Base-by-base conservation (phyloP, 2,329 filamentous ascomycete genomes). In the Biscogniauxia marginata region DNA sequence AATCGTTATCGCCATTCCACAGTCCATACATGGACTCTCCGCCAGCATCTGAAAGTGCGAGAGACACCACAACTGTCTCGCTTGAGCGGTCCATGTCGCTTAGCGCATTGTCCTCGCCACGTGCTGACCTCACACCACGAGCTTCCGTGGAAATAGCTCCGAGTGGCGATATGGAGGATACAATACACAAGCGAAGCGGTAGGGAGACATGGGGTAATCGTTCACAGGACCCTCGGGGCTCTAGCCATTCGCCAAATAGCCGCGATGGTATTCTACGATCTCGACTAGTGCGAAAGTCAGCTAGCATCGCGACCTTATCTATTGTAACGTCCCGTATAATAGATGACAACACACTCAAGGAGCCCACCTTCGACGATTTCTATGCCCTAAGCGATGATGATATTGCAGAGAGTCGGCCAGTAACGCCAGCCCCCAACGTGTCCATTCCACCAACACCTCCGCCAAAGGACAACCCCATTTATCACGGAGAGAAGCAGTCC, bases 321-420 rank as follows among this genome's bases (percentile, higher is more conserved):
- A 55, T 57, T n/a, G 46, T 64, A 7, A 59, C 57, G n/a, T 53
- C 46, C 58, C 61, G 30, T 60, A 62, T 49, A 34, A 54, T 49
- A 68, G 63, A 66, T 23, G 73, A 72, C 53, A 67, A 71, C 1
- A 72, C 75, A 1, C 73, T 84, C 3, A 71, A 73, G 47, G 82
- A 84, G 62, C 82, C 82, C 5, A 77, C 77, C 39, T 70, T 84
- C 20, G 74, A 76, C 18, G 82, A 85, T 43, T 84, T 85, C 51
- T 72, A 83, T 52, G 73, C 75, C 19, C 71, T 85, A 5, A 80
- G 76, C 55, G 82, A 85, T 57, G 82, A 85, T 24, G 83, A 85
- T 54, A 82, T 85, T 58, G 80, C 82, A 7, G 83, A 85, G 62
- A 70, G 60, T 46, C 56, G 48, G 65, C 63, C 63, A 46, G 22